Conservation (phyloP, 2,329 filamentous ascomycete species). For the Emergomyces africanus region DNA sequence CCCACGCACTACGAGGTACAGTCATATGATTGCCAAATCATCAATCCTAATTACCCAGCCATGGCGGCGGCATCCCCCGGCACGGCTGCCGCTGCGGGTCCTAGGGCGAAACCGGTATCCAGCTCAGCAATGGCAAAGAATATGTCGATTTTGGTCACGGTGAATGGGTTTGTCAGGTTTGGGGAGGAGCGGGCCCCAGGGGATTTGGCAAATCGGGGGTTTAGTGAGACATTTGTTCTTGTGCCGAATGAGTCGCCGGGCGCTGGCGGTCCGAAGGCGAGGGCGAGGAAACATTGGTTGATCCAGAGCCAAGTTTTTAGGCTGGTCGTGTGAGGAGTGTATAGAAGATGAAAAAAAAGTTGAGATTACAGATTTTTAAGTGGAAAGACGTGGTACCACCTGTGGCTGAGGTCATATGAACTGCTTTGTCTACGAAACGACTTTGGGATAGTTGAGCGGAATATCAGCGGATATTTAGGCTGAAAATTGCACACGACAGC, state of each 20-base stretch:
- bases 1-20: conserved; percentile 58
- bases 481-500: not conserved
- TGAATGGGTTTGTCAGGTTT: conserved; percentile 60
- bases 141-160: conserved; percentile 58
- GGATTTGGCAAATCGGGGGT: conserved; percentile 53
- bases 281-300: conserved; percentile 47
- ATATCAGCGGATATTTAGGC: not conserved
- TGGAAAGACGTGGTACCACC: not conserved
- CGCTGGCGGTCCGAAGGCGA: conserved; percentile 39
- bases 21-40: conserved; percentile 62
- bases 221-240: conserved; percentile 69
- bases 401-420: not conserved
- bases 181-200: conserved; percentile 40
- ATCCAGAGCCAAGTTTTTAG: conserved; percentile 63
- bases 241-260: conserved; percentile 52
- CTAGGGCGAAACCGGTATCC: conserved; percentile 13
- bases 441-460: not conserved
- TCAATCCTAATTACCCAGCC: conserved; percentile 55
- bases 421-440: not conserved
- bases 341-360: not conserved
- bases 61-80: conserved; percentile 24
- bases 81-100: not conserved
- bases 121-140: conserved; percentile 36
- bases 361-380: not conserved
- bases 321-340: conserved; percentile 29